These are phyloP conservation scores for Pythium sp. DNA, from an alignment of 352 stramenopile genomes.

Conservation along the genomic window DNA sequence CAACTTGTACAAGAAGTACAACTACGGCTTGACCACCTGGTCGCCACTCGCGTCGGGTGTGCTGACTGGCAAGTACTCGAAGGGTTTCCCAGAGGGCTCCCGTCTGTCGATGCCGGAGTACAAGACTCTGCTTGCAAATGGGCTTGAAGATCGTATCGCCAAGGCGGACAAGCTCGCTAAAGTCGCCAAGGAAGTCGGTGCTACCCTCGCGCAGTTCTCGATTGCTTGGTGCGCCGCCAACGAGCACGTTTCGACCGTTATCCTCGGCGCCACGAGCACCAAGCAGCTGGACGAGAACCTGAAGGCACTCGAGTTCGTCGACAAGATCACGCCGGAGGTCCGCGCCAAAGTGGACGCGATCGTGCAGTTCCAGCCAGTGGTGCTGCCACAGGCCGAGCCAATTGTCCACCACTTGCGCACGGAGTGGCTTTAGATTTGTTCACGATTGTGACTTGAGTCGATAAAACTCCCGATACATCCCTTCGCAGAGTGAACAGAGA, in stretches of 20 bases:
- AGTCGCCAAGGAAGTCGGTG: conserved; percentile 64
- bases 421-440: conserved; percentile 33
- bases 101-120: conserved; percentile 50
- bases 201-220: conserved; percentile 50
- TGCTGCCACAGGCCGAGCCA: conserved; percentile 29
- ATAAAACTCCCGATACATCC: background rate
- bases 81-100: conserved; percentile 68
- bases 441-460: background rate
- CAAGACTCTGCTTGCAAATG: conserved; percentile 51
- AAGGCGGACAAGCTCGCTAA: conserved; percentile 44
- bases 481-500: background rate
- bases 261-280: conserved; percentile 50
- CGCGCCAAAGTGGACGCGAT: conserved; percentile 71
- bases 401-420: conserved; percentile 32
- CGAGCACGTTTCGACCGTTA: conserved; percentile 48
- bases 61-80: conserved; percentile 81
- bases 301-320: conserved; percentile 51
- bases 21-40: conserved; percentile 68
- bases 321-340: conserved; percentile 73
- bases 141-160: conserved; percentile 39
- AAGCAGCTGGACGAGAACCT: conserved; percentile 70
- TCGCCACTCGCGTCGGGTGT: conserved; percentile 65
- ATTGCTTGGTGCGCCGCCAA: conserved; percentile 57
- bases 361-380: conserved; percentile 38
- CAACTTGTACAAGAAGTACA: conserved; percentile 49